Conservation (phyloP, 352 stramenopile genomes). For the Phytophthora nicotianae region DNA sequence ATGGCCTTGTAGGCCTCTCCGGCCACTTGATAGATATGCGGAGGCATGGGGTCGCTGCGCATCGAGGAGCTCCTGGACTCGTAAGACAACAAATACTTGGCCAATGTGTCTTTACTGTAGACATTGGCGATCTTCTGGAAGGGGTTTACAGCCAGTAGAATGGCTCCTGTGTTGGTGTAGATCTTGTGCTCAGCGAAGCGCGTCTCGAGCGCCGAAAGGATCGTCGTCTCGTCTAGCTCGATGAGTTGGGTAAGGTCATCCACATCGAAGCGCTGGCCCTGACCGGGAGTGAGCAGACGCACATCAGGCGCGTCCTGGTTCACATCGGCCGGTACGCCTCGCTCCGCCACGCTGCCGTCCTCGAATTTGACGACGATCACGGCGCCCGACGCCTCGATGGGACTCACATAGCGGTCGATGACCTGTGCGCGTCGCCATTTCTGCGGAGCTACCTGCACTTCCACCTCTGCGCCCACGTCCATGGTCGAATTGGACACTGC, state of each 20-base stretch:
- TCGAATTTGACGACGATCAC: conserved; percentile 73
- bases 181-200: conserved; percentile 80
- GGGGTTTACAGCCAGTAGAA: conserved; percentile 85
- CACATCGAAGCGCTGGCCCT: conserved; percentile 50
- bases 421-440: conserved; percentile 58
- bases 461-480: conserved; percentile 70
- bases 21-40: conserved; percentile 88
- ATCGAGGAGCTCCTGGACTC: conserved; percentile 45
- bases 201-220: conserved; percentile 70
- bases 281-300: conserved; percentile 25
- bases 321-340: conserved; percentile 49
- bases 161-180: conserved; percentile 86
- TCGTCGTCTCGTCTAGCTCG: conserved; percentile 71
- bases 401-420: conserved; percentile 68
- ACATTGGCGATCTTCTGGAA: conserved; percentile 73
- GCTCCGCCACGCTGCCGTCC: conserved; percentile 55
- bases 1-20: conserved; percentile 84
- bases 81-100: conserved; percentile 71
- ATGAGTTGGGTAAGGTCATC: conserved; percentile 86
- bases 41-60: conserved; percentile 47
- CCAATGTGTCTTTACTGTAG: conserved; percentile 63
- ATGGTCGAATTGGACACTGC: conserved; percentile 42
- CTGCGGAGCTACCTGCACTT: conserved; percentile 51
- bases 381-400: conserved; percentile 53
- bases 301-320: conserved; percentile 34